A percentile compares a stretch with the other conserved stretches of the same genome.
Conservation (phyloP, 495 filamentous ascomycete genomes). For the Tuber magnatum region DNA sequence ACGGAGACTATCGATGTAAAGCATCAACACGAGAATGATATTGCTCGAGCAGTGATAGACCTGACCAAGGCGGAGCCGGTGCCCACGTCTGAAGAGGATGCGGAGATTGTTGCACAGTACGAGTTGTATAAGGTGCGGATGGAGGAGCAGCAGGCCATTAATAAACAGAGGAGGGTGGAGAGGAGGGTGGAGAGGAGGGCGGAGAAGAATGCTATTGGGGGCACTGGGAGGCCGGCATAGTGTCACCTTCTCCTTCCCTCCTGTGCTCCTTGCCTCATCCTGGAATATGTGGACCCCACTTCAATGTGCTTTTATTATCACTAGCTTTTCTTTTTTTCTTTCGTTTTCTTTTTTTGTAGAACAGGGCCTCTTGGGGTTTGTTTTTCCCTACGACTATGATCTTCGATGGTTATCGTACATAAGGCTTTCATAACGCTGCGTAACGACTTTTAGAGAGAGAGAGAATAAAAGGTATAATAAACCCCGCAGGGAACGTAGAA, state of each 20-base stretch:
- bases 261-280: neutral
- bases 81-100: slow-evolving; percentile 54
- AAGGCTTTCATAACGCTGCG: neutral
- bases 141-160: slow-evolving; percentile 50
- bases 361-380: neutral
- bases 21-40: slow-evolving; percentile 53
- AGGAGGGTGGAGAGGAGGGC: slow-evolving; percentile 55
- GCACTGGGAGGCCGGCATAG: slow-evolving; percentile 36
- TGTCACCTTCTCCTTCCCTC: neutral
- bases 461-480: slow-evolving; percentile 13
- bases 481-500: neutral
- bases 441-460: neutral
- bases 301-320: neutral
- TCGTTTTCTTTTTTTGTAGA: neutral
- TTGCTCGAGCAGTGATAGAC: slow-evolving; percentile 60
- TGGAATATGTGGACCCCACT: neutral
- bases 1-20: slow-evolving; percentile 57
- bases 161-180: slow-evolving; percentile 55
- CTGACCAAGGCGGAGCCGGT: slow-evolving; percentile 62
- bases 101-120: slow-evolving; percentile 52
- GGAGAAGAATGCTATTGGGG: slow-evolving; percentile 58
- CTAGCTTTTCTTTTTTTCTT: neutral
- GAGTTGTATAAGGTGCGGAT: slow-evolving; percentile 50
- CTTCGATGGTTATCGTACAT: neutral
- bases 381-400: neutral